Percentiles rank a stretch among this genome's conserved stretches.
These are phyloP conservation scores for Leishmania turanica DNA, from an alignment of 208 protist genomes.

Conservation along the genomic window DNA sequence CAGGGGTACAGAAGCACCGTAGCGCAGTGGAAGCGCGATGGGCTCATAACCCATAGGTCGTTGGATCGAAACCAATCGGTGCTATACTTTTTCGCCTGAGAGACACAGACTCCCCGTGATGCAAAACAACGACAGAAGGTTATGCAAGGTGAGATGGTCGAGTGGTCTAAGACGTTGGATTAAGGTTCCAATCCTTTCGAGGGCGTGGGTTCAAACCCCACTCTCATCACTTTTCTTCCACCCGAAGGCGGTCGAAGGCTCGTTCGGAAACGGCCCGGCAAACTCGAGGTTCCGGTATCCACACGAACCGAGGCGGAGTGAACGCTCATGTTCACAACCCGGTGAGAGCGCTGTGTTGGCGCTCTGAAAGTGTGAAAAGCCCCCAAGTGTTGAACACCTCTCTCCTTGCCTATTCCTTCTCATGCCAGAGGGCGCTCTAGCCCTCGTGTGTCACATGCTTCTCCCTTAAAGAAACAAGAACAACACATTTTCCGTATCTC, in stretches of 20 bases:
- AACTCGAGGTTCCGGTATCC: not conserved
- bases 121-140: fast-evolving
- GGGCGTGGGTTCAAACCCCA: constrained; percentile 59
- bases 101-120: no score
- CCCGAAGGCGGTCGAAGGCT: not conserved
- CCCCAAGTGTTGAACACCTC: not conserved
- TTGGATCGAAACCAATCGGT: constrained; percentile 95
- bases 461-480: not conserved
- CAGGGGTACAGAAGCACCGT: constrained; percentile 60
- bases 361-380: no score
- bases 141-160: constrained; percentile 45
- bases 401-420: not conserved
- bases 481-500: not conserved
- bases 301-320: not conserved
- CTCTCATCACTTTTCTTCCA: constrained; percentile 39
- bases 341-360: not conserved
- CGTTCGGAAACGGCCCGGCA: not conserved
- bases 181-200: constrained; percentile 64
- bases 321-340: no score
- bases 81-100: constrained; percentile 64
- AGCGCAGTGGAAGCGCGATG: constrained; percentile 95
- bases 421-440: not conserved
- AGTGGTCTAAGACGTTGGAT: constrained; percentile 62
- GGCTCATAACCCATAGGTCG: constrained; percentile 95
- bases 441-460: not conserved